These are phyloP conservation scores for Gautieria morchelliformis DNA, from an alignment of 768 basidiomycete species.

Conservation along the genomic window DNA sequence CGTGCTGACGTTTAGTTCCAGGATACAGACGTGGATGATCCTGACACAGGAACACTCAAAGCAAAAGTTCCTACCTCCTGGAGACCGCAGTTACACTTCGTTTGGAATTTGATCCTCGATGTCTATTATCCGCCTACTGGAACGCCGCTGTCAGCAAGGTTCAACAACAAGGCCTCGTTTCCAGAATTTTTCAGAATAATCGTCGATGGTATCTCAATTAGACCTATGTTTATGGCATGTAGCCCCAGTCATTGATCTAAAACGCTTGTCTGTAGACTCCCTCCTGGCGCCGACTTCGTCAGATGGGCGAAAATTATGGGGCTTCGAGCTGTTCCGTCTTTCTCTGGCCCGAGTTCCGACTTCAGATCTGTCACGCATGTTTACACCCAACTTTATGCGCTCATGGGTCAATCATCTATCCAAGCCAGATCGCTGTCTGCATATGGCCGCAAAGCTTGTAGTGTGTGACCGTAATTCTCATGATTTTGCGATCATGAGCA, in stretches of 20 bases:
- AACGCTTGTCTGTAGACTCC: constrained; percentile 45
- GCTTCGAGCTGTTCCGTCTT: constrained; percentile 85
- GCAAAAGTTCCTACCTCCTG: constrained; percentile 45
- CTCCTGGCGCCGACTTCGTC: constrained; percentile 80
- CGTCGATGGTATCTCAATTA: constrained; percentile 67
- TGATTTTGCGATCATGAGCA: not conserved
- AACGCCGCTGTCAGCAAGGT: constrained; percentile 12
- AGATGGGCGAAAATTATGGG: constrained; percentile 86
- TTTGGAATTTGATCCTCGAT: constrained; percentile 80
- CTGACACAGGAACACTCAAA: constrained; percentile 40
- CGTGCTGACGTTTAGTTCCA: constrained; percentile 17
- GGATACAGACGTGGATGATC: constrained; percentile 42
- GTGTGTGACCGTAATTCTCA: constrained; percentile 31
- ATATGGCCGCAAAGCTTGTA: constrained; percentile 80
- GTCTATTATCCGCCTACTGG: constrained; percentile 48
- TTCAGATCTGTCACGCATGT: constrained; percentile 71
- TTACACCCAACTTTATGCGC: constrained; percentile 93
- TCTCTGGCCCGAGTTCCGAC: constrained; percentile 59
- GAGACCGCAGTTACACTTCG: constrained; percentile 89
- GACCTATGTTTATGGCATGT: not conserved
- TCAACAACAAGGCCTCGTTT: constrained; percentile 48
- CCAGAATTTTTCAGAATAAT: constrained; percentile 86
- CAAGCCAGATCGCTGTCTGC: constrained; percentile 76
- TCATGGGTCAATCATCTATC: constrained; percentile 95
- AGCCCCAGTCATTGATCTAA: not conserved